phyloP scores from a whole-genome alignment of 176 grass and related monocot species.

The Ensete ventricosum region DNA sequence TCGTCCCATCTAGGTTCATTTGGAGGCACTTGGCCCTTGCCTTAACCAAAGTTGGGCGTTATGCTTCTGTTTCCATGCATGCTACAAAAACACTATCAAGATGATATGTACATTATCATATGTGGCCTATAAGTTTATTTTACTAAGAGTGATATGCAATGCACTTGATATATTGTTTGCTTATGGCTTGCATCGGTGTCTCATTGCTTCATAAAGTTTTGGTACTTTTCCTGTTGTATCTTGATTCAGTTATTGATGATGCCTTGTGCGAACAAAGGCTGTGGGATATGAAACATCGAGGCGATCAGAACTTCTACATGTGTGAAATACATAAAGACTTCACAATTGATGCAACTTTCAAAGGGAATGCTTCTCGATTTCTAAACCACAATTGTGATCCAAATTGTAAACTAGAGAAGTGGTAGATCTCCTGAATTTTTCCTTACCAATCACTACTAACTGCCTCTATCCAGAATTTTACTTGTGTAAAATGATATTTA shows the following conservation, averaged over 20 bases:
- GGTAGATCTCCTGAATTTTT: slow-evolving; percentile 37
- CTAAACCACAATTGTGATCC: slow-evolving; percentile 94
- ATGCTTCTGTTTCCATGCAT: no score
- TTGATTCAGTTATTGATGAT: slow-evolving; percentile 82
- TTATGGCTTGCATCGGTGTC: not conserved
- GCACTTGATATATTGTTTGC: not conserved
- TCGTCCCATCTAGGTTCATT: no score
- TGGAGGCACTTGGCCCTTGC: no score
- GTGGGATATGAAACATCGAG: slow-evolving; percentile 71
- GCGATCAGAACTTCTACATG: slow-evolving; percentile 94
- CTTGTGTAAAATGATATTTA: not conserved
- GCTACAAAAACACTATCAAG: not conserved
- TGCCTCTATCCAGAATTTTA: not conserved
- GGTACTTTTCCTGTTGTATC: not conserved
- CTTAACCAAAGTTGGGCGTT: no score
- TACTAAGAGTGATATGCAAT: not conserved
- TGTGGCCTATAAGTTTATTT: not conserved
- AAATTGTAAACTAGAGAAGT: slow-evolving; percentile 96
- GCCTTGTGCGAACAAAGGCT: slow-evolving; percentile 80
- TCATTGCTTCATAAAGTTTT: not conserved
- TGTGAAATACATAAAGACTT: slow-evolving; percentile 95
- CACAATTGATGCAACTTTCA: slow-evolving; percentile 96
- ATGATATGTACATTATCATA: not conserved
- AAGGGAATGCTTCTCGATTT: slow-evolving; percentile 91
- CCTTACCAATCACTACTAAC: not conserved